Evolutionary conservation across 177 flowering plant genomes (phyloP).

Genomic region (Vitis hybrid): DNA sequence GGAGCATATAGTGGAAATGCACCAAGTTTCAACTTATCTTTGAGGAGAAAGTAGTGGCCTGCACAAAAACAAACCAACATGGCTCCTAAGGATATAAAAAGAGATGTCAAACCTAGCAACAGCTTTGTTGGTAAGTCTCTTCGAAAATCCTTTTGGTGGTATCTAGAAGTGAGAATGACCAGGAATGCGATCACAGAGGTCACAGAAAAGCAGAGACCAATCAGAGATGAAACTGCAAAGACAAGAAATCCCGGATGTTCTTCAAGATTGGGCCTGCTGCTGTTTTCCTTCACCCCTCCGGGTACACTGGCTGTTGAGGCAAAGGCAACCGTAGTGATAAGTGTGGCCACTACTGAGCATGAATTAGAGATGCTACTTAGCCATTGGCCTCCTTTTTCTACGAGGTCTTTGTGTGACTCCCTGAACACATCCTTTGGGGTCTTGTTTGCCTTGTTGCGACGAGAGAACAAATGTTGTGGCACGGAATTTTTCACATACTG

Average conservation of each 20-base stretch:
- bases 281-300: constrained; percentile 23
- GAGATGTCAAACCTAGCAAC: constrained; percentile 30
- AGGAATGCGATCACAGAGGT: constrained; percentile 37
- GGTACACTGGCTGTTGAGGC: constrained; percentile 39
- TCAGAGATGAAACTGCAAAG: constrained; percentile 36
- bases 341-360: constrained; percentile 35
- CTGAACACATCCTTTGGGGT: constrained; percentile 31
- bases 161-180: constrained; percentile 37
- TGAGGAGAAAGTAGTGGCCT: constrained; percentile 36
- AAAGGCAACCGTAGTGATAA: constrained; percentile 39
- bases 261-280: constrained; percentile 29
- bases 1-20: constrained; percentile 32
- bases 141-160: constrained; percentile 30
- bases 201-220: constrained; percentile 42
- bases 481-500: constrained; percentile 25
- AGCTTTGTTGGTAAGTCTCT: constrained; percentile 32
- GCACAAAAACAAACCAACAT: constrained; percentile 44
- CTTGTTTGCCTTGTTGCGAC: constrained; percentile 24
- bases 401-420: constrained; percentile 22
- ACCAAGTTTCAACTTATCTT: constrained; percentile 24
- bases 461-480: constrained; percentile 16
- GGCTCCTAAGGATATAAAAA: constrained; percentile 37
- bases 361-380: constrained; percentile 39
- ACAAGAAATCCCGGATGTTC: constrained; percentile 26
- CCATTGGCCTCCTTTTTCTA: constrained; percentile 28